phyloP scores from a whole-genome alignment of 2,329 filamentous ascomycete genomes.

The Sporothrix curviconia region DNA sequence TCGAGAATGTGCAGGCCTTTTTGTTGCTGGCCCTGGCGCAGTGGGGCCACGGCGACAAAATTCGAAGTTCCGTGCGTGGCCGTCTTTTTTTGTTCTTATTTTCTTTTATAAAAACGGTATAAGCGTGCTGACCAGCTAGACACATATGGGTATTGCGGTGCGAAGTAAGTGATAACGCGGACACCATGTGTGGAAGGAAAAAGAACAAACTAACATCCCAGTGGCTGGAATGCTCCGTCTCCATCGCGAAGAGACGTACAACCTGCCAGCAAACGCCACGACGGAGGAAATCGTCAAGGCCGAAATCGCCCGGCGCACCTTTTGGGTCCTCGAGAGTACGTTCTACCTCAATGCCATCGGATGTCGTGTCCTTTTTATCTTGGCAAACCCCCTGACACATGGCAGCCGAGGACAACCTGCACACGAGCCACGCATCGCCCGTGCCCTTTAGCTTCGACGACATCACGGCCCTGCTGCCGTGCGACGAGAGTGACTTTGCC shows the following conservation, averaged over 20 bases:
- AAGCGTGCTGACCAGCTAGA: background rate
- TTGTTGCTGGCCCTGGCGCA: conserved; percentile 27
- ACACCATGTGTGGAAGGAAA: background rate
- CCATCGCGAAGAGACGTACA: conserved; percentile 49
- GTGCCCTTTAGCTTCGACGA: conserved; percentile 27
- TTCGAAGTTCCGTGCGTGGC: conserved; percentile 24
- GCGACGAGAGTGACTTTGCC: conserved; percentile 31
- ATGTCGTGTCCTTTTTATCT: no score
- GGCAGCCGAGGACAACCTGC: conserved; percentile 27
- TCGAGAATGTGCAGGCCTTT: conserved; percentile 26
- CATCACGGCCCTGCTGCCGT: conserved; percentile 30
- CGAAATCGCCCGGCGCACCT: conserved; percentile 29
- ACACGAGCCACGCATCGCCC: conserved; percentile 27
- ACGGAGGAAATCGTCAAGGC: conserved; percentile 27
- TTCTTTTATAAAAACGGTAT: no score
- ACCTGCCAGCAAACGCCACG: conserved; percentile 15
- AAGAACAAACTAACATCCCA: background rate
- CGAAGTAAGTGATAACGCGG: conserved; percentile 20
- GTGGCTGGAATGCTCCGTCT: conserved; percentile 47
- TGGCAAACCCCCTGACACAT: background rate
- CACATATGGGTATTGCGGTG: conserved; percentile 20
- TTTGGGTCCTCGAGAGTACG: conserved; percentile 30
- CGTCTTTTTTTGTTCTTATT: no score
- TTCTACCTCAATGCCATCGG: no score
- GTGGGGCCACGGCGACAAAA: conserved; percentile 29